These are phyloP conservation scores for Taphrina sp. DNA, from an alignment of 1,139 yeast genomes.

Conservation along the genomic window DNA sequence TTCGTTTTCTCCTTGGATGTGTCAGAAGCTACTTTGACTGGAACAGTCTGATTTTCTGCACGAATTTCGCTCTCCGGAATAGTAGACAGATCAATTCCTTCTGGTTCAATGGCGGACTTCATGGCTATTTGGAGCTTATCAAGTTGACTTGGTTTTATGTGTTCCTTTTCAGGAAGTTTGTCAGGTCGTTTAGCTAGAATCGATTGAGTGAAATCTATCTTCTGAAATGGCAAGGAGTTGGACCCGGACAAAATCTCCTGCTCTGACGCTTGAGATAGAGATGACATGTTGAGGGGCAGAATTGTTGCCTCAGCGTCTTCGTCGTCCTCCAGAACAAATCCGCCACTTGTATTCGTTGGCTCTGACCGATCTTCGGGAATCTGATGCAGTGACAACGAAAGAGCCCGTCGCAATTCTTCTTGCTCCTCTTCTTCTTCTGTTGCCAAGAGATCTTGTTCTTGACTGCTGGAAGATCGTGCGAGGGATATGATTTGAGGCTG, in stretches of 20 bases:
- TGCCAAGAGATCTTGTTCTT: not conserved
- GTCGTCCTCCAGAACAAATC: constrained; percentile 14
- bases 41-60: not conserved
- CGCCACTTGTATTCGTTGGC: constrained; percentile 1
- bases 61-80: not conserved
- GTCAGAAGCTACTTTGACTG: not conserved
- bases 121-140: constrained; percentile 6
- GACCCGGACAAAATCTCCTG: not conserved
- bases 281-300: not conserved
- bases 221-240: constrained; percentile 3
- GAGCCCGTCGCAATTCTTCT: not conserved
- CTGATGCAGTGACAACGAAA: not conserved
- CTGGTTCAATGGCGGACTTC: constrained; percentile 5
- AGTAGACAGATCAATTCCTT: not conserved
- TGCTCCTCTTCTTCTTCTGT: constrained; percentile 2
- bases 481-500: not conserved
- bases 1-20: not conserved
- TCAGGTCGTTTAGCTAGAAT: not conserved
- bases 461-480: not conserved
- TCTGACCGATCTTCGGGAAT: not conserved
- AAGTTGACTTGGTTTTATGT: not conserved
- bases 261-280: not conserved
- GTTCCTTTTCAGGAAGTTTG: not conserved
- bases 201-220: constrained; percentile 6
- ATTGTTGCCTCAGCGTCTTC: constrained; percentile 8